phyloP scores from a whole-genome alignment of 495 filamentous ascomycete species.

The Aspergillus asperescens region DNA sequence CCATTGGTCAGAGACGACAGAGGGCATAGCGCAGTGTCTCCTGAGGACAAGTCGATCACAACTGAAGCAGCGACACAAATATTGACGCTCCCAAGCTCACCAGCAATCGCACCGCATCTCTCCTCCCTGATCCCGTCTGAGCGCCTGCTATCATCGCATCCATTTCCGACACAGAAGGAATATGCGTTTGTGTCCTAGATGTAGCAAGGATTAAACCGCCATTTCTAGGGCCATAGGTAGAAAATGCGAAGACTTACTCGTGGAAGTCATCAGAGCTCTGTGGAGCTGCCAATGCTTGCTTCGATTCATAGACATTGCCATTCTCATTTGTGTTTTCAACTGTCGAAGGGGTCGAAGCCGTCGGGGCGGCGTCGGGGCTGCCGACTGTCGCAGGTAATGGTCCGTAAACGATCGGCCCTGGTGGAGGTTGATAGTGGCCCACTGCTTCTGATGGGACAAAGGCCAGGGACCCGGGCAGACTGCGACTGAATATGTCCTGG shows the following conservation, averaged over 20 bases:
- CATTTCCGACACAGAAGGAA: slow-evolving; percentile 4
- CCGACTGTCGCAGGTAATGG: not conserved
- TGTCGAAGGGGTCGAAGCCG: not conserved
- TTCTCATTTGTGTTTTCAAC: not conserved
- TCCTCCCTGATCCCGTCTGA: slow-evolving; percentile 6
- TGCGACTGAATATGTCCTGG: slow-evolving; percentile 9
- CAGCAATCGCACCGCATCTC: not conserved
- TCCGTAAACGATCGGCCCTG: slow-evolving; percentile 7
- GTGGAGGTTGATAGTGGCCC: slow-evolving; percentile 18
- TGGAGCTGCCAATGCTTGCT: not conserved
- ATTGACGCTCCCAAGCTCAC: not conserved
- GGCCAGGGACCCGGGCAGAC: slow-evolving; percentile 19
- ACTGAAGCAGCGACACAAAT: not conserved
- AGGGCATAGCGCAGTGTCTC: not conserved
- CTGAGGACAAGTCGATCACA: slow-evolving; percentile 2
- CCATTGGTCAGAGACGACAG: not conserved
- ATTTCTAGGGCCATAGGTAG: not conserved
- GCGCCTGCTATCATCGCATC: slow-evolving; percentile 5
- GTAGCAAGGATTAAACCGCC: not conserved
- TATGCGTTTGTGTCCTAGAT: slow-evolving; percentile 1
- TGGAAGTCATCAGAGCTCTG: not conserved
- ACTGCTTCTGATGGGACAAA: slow-evolving; percentile 19
- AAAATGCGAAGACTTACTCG: not conserved
- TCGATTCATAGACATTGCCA: not conserved
- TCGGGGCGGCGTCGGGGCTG: not conserved